A percentile compares a stretch with the other conserved stretches of the same genome.
Conservation (phyloP, 441 rosid species). For the Populus hybrid region DNA sequence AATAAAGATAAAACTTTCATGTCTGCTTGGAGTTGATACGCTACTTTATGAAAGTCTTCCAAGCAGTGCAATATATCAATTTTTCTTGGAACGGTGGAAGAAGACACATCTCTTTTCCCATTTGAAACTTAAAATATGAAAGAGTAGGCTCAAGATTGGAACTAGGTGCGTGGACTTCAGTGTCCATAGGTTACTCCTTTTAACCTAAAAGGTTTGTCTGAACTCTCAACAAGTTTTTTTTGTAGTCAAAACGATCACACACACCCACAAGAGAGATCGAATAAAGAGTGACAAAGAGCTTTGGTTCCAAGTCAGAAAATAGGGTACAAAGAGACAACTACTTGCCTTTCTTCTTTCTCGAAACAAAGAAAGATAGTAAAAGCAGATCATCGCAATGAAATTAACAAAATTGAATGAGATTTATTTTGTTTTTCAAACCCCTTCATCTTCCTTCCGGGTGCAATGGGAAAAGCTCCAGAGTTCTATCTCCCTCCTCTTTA, state of each 20-base stretch:
- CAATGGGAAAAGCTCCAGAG: conserved; percentile 94
- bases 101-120: conserved; percentile 21
- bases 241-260: conserved; percentile 30
- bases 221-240: conserved; percentile 17
- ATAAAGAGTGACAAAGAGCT: conserved; percentile 30
- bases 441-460: conserved; percentile 84
- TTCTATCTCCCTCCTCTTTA: conserved; percentile 51
- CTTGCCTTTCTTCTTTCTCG: conserved; percentile 47
- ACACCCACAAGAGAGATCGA: conserved; percentile 13
- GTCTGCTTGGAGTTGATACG: conserved; percentile 19
- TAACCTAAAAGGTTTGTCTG: conserved; percentile 40
- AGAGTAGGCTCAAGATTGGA: conserved; percentile 18
- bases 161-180: conserved; percentile 67
- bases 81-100: conserved; percentile 25
- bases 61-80: conserved; percentile 8
- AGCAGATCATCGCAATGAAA: conserved; percentile 22
- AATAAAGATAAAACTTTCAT: conserved; percentile 5
- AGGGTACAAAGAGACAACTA: conserved; percentile 38
- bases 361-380: conserved; percentile 34
- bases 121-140: conserved; percentile 13
- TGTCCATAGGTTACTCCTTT: conserved; percentile 36
- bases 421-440: conserved; percentile 8
- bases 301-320: conserved; percentile 41
- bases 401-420: conserved; percentile 16
- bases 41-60: conserved; percentile 37